These are phyloP conservation scores for Cryptococcus sp. DNA, from an alignment of 1,284 basidiomycete species.

Conservation along the genomic window DNA sequence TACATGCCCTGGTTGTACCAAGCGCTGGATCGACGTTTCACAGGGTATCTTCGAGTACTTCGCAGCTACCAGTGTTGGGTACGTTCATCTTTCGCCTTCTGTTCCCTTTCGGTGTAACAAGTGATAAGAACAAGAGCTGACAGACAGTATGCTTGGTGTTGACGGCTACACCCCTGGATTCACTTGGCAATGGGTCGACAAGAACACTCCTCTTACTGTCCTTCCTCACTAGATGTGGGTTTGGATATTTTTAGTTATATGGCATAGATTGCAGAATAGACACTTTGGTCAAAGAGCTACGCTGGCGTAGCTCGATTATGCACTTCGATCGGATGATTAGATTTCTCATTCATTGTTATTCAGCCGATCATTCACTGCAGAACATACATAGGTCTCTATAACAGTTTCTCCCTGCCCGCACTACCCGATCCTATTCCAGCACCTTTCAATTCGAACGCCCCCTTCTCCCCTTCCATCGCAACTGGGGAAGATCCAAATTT, in stretches of 20 bases:
- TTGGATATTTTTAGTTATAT: no score
- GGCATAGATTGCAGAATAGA: no score
- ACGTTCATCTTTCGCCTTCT: background rate
- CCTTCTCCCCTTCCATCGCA: no score
- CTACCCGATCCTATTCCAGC: no score
- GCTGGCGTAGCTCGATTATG: no score
- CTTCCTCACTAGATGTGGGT: background rate
- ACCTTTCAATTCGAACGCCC: no score
- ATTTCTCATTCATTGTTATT: no score
- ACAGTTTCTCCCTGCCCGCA: no score
- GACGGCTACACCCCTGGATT: background rate
- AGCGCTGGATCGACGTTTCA: constrained; percentile 50
- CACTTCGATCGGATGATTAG: no score
- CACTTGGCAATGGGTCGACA: background rate
- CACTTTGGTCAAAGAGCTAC: no score
- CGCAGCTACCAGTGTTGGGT: constrained; percentile 26
- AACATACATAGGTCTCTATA: no score
- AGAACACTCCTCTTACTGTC: background rate
- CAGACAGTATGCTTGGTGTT: background rate
- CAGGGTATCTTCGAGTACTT: constrained; percentile 48
- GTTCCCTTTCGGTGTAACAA: background rate
- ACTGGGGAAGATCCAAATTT: constrained; percentile 14
- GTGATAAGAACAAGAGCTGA: background rate
- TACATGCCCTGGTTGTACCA: constrained; percentile 50
- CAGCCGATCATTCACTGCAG: no score